These are phyloP conservation scores for Jatropha curcas DNA, from an alignment of 345 rosid genomes.

Conservation along the genomic window DNA sequence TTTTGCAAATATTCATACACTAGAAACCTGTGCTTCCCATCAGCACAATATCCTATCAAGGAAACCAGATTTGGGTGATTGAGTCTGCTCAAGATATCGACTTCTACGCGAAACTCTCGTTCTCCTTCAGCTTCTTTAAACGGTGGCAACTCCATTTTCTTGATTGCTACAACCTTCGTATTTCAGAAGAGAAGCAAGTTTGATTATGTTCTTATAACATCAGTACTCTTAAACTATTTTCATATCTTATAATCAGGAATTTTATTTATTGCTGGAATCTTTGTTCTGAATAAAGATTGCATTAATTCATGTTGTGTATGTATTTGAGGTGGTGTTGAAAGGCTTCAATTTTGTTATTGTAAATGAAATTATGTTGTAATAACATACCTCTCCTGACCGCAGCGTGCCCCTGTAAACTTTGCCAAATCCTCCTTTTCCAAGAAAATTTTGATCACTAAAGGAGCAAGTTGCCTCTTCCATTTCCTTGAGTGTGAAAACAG, in stretches of 20 bases:
- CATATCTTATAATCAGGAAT: not conserved
- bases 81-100: conserved; percentile 93
- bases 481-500: conserved; percentile 85
- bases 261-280: not conserved
- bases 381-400: conserved; percentile 80
- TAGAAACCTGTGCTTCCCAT: conserved; percentile 89
- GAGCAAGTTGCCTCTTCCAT: conserved; percentile 84
- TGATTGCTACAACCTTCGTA: conserved; percentile 89
- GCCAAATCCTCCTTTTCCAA: conserved; percentile 95
- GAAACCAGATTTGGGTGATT: conserved; percentile 90
- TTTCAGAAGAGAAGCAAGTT: conserved; percentile 20
- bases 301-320: not conserved
- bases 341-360: not conserved
- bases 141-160: conserved; percentile 92
- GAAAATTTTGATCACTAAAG: conserved; percentile 65
- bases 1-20: conserved; percentile 89
- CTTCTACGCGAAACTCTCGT: conserved; percentile 92
- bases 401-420: conserved; percentile 78
- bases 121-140: conserved; percentile 89
- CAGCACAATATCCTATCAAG: conserved; percentile 90
- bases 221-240: not conserved
- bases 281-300: not conserved
- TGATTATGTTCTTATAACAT: not conserved
- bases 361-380: not conserved
- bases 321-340: conserved; percentile 6